A percentile compares a stretch with the other conserved stretches of the same genome.
phyloP scores from a whole-genome alignment of 331 rosid species.

The Erythrophleum ivorense region DNA sequence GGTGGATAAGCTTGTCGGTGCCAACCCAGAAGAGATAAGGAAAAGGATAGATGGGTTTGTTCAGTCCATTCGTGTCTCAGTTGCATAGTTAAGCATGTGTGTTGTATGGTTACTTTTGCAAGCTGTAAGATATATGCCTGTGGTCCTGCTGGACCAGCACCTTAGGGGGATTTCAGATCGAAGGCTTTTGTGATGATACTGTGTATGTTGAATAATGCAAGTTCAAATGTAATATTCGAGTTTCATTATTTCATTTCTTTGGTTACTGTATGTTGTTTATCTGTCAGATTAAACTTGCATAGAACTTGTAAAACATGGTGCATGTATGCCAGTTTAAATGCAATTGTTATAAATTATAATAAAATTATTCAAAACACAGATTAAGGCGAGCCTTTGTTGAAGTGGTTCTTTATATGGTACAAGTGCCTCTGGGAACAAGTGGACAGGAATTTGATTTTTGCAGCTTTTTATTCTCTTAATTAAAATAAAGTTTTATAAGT shows the following conservation, averaged over 20 bases:
- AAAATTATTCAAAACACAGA: not conserved
- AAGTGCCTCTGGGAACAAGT: not conserved
- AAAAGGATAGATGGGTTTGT: constrained; percentile 66
- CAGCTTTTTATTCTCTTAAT: not conserved
- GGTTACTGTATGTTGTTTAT: not conserved
- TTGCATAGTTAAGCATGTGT: constrained; percentile 44
- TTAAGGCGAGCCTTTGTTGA: not conserved
- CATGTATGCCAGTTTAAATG: not conserved
- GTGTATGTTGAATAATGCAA: not conserved
- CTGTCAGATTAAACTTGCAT: not conserved
- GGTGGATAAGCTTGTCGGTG: constrained; percentile 80
- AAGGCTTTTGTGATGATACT: constrained; percentile 14
- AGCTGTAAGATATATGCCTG: constrained; percentile 42
- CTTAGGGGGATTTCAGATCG: not conserved
- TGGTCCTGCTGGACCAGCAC: constrained; percentile 33
- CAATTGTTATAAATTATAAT: not conserved
- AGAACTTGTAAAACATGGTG: not conserved
- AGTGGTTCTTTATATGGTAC: not conserved
- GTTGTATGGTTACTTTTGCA: constrained; percentile 25
- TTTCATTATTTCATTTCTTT: not conserved
- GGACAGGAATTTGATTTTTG: not conserved
- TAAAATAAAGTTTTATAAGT: not conserved
- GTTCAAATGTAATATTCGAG: constrained; percentile 2
- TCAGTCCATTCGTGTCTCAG: constrained; percentile 51
- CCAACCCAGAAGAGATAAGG: constrained; percentile 93